Percentiles rank a stretch among this genome's conserved stretches.
These are phyloP conservation scores for Pichia cephalocereana DNA, from an alignment of 805 yeast species.

Conservation along the genomic window DNA sequence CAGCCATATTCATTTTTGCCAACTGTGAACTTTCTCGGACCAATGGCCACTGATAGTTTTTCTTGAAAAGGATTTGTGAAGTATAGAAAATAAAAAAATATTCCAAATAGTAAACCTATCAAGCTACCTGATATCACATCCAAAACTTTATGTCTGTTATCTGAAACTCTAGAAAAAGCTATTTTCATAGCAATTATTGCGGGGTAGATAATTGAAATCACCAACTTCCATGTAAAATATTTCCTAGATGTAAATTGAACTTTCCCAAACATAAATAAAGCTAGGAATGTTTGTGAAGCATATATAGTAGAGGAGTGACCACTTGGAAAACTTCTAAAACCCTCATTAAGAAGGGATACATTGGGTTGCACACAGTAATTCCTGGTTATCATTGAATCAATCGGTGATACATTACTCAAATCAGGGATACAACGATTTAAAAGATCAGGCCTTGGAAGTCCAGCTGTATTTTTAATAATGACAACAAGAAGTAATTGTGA, in stretches of 20 bases:
- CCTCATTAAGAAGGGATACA: conserved; percentile 32
- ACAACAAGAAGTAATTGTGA: conserved; percentile 32
- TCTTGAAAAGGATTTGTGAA: conserved; percentile 25
- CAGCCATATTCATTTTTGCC: background rate
- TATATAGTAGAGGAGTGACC: conserved; percentile 48
- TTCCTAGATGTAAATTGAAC: conserved; percentile 29
- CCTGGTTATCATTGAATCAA: conserved; percentile 31
- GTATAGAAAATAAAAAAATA: conserved; percentile 31
- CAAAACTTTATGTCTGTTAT: conserved; percentile 33
- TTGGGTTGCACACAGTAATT: conserved; percentile 37
- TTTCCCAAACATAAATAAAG: conserved; percentile 28
- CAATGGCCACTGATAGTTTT: conserved; percentile 32
- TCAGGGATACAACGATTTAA: conserved; percentile 39
- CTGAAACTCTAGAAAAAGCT: conserved; percentile 36
- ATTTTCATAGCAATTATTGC: conserved; percentile 27
- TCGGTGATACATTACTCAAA: conserved; percentile 21
- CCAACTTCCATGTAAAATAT: conserved; percentile 26
- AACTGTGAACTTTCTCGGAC: conserved; percentile 30
- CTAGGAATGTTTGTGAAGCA: conserved; percentile 33
- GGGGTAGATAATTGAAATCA: conserved; percentile 28
- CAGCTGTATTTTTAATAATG: conserved; percentile 39
- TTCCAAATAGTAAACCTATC: conserved; percentile 28
- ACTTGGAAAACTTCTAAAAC: conserved; percentile 50
- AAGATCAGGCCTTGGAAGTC: conserved; percentile 44
- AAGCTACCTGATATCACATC: conserved; percentile 33